Percentiles rank a stretch among this genome's conserved stretches.
Conservation (phyloP, 116 monocot species). For the Zostera marina region DNA sequence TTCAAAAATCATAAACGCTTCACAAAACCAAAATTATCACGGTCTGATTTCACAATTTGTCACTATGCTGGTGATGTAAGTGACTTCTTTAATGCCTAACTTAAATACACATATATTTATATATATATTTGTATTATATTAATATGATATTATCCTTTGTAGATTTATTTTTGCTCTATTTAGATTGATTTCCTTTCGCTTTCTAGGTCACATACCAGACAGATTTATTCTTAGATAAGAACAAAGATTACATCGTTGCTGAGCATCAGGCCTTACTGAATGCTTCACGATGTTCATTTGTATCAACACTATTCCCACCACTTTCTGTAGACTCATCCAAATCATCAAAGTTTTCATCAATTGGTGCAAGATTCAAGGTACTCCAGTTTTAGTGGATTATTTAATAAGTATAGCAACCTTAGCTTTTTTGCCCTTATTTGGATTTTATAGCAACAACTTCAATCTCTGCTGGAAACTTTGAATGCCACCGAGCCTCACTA, state of each 20-base stretch:
- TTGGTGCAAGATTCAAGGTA: slow-evolving; percentile 74
- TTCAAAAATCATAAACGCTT: slow-evolving; percentile 73
- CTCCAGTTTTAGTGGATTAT: not conserved
- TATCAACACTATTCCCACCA: slow-evolving; percentile 51
- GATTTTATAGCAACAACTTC: slow-evolving; percentile 66
- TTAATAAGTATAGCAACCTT: slow-evolving; percentile 1
- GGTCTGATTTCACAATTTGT: slow-evolving; percentile 72
- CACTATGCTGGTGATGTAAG: slow-evolving; percentile 96
- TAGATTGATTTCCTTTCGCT: not conserved
- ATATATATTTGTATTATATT: not conserved
- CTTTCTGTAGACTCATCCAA: slow-evolving; percentile 54
- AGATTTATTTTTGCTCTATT: not conserved
- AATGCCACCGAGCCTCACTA: slow-evolving; percentile 72
- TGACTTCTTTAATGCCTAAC: slow-evolving; percentile 1
- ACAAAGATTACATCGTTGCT: slow-evolving; percentile 68
- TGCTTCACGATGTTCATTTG: slow-evolving; percentile 52
- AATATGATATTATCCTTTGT: no score
- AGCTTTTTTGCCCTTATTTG: not conserved
- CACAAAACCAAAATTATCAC: slow-evolving; percentile 69
- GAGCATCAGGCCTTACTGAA: slow-evolving; percentile 64
- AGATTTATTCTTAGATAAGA: slow-evolving; percentile 69
- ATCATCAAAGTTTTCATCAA: slow-evolving; percentile 79
- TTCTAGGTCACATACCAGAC: slow-evolving; percentile 74
- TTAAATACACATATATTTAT: no score
- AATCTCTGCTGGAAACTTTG: slow-evolving; percentile 61